These are phyloP conservation scores for Fraxinus albicans DNA, from an alignment of 305 asterid species.

Conservation along the genomic window DNA sequence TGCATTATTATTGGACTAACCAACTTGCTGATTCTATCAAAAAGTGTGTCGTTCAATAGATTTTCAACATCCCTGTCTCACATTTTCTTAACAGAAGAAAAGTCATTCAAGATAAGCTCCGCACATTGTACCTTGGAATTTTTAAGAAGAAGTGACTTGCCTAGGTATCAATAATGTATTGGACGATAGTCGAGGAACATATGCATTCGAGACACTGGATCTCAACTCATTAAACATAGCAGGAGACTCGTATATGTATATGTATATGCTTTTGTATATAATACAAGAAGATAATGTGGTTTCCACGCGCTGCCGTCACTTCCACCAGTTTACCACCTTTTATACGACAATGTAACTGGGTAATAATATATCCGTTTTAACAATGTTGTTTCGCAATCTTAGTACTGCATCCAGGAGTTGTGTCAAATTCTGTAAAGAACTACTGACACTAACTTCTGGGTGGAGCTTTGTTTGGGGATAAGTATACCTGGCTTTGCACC, in stretches of 20 bases:
- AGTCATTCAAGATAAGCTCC: background rate
- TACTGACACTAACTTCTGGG: background rate
- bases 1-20: background rate
- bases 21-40: background rate
- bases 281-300: background rate
- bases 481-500: conserved; percentile 85
- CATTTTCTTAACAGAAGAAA: background rate
- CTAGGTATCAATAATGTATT: background rate
- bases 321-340: background rate
- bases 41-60: background rate
- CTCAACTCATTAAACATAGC: background rate
- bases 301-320: background rate
- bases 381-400: background rate
- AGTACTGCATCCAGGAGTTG: background rate
- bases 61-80: background rate
- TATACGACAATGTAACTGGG: background rate
- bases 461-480: conserved; percentile 40
- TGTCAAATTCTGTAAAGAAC: background rate
- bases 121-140: background rate
- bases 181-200: background rate
- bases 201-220: background rate
- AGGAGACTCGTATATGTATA: background rate
- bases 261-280: background rate
- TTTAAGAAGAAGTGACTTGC: background rate
- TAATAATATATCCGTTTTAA: background rate